Percentiles rank a stretch among this genome's conserved stretches.
Evolutionary conservation across 2,329 filamentous ascomycete species (phyloP).

Genomic region (Mycosphaerella sp.): DNA sequence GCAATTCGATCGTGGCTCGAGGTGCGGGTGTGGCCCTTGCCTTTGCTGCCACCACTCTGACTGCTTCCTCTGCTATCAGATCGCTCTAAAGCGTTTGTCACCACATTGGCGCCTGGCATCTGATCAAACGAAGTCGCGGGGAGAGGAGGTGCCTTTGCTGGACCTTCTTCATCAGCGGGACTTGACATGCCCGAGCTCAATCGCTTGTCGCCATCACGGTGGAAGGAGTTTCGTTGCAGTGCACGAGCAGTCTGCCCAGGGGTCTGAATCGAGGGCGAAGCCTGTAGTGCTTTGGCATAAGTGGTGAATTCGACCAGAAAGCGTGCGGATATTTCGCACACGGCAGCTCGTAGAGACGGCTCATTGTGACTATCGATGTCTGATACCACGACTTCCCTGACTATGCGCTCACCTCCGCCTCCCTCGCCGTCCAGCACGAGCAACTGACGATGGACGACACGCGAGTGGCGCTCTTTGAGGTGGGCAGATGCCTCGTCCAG

Average conservation of each 20-base stretch:
- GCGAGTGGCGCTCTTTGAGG: slow-evolving; percentile 30
- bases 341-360: slow-evolving; percentile 38
- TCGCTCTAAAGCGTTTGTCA: slow-evolving; percentile 34
- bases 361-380: slow-evolving; percentile 16
- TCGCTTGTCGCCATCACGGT: slow-evolving; percentile 22
- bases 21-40: slow-evolving; percentile 20
- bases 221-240: slow-evolving; percentile 34
- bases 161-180: slow-evolving; percentile 24
- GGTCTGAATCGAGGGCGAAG: slow-evolving; percentile 64
- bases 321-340: slow-evolving; percentile 41
- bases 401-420: slow-evolving; percentile 7
- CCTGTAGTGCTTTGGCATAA: slow-evolving; percentile 44
- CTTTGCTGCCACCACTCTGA: slow-evolving; percentile 14
- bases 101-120: slow-evolving; percentile 41
- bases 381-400: slow-evolving; percentile 18
- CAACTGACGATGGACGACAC: slow-evolving; percentile 31
- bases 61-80: slow-evolving; percentile 32
- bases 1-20: slow-evolving; percentile 53
- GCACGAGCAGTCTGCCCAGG: slow-evolving; percentile 48
- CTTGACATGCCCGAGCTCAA: slow-evolving; percentile 24
- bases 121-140: slow-evolving; percentile 52
- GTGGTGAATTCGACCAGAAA: slow-evolving; percentile 44
- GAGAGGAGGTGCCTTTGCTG: slow-evolving; percentile 27
- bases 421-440: slow-evolving; percentile 18
- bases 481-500: slow-evolving; percentile 26